These are phyloP conservation scores for Clonostachys rosea DNA, from an alignment of 2,329 filamentous ascomycete genomes.

Conservation along the genomic window DNA sequence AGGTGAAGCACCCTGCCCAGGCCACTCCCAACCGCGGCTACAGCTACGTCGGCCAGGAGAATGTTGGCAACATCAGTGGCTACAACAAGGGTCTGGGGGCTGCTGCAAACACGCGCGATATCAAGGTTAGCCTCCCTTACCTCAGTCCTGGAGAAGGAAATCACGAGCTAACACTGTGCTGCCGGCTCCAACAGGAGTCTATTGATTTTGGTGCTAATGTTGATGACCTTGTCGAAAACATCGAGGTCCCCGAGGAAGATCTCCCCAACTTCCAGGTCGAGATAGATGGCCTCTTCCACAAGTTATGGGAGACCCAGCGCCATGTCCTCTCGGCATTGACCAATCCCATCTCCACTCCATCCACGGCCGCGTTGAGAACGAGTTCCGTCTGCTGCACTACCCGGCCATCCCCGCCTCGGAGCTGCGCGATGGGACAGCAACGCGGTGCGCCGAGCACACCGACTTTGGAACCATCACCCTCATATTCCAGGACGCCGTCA, in stretches of 20 bases:
- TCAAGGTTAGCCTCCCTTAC: not conserved
- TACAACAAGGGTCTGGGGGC: slow-evolving; percentile 5
- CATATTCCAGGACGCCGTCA: slow-evolving; percentile 11
- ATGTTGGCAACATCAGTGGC: slow-evolving; percentile 14
- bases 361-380: slow-evolving; percentile 6
- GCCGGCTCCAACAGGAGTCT: slow-evolving; percentile 21
- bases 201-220: slow-evolving; percentile 28
- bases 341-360: slow-evolving; percentile 6
- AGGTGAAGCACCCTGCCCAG: slow-evolving; percentile 18
- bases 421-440: slow-evolving; percentile 15
- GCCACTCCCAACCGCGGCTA: slow-evolving; percentile 21
- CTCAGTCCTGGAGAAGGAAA: not conserved
- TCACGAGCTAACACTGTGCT: not conserved
- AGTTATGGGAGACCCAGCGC: slow-evolving; percentile 16
- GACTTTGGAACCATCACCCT: slow-evolving; percentile 24
- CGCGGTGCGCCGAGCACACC: slow-evolving; percentile 21
- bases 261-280: slow-evolving; percentile 27
- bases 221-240: slow-evolving; percentile 23
- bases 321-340: slow-evolving; percentile 18
- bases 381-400: slow-evolving; percentile 10
- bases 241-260: slow-evolving; percentile 27
- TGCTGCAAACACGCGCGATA: slow-evolving; percentile 1
- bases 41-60: slow-evolving; percentile 20
- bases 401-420: slow-evolving; percentile 12
- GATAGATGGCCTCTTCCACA: slow-evolving; percentile 19